These are phyloP conservation scores for Paramecium biaurelia DNA, from an alignment of 73 alveolate genomes.

Conservation along the genomic window DNA sequence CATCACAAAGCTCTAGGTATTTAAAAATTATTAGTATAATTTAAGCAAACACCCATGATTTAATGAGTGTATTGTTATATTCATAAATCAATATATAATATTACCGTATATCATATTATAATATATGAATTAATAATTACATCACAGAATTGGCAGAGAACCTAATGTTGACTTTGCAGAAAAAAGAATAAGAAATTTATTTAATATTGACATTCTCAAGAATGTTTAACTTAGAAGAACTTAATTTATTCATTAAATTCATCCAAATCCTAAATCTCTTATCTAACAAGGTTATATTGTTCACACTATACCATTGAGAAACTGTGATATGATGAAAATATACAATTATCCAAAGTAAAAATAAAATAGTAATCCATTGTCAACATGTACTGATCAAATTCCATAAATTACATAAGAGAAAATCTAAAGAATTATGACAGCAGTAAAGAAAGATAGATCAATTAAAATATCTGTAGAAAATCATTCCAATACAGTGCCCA, in stretches of 20 bases:
- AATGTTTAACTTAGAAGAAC: background rate
- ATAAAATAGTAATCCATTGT: background rate
- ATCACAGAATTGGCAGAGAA: background rate
- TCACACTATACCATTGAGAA: background rate
- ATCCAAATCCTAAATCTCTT: background rate
- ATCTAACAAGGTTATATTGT: background rate
- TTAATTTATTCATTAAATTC: background rate
- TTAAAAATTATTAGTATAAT: background rate
- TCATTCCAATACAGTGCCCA: background rate
- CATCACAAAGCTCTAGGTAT: constrained; percentile 20
- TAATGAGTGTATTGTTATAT: constrained; percentile 19
- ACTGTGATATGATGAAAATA: background rate
- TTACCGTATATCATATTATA: background rate
- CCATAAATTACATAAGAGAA: background rate
- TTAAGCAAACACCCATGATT: constrained; percentile 29
- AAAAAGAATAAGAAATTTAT: background rate
- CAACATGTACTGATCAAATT: background rate
- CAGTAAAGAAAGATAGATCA: background rate
- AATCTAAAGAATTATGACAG: background rate
- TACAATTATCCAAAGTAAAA: background rate
- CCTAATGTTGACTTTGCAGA: background rate
- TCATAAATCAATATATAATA: background rate
- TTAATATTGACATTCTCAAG: background rate
- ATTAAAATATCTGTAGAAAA: background rate
- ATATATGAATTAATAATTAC: background rate